Evolutionary conservation across 176 grass and related monocot genomes (phyloP), one percentile per base, ranked within the genome.

Genomic region (Oryza australiensis): DNA sequence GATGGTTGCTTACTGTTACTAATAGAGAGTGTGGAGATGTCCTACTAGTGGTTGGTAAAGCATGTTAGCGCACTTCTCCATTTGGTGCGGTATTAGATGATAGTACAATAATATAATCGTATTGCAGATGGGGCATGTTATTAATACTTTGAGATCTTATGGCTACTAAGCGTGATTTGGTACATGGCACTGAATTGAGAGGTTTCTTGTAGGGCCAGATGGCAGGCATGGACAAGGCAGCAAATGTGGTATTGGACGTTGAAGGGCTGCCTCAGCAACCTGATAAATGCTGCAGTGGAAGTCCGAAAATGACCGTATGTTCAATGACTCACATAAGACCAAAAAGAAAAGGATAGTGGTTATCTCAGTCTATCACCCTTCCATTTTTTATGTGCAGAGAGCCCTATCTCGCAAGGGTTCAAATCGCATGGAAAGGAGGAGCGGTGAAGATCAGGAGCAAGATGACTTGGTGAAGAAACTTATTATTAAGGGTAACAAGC

Each of bases 201-300:
- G 12, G 10, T 86, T 72, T 35, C n/a, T 84, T 83, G 28, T 70
- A 90, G 85, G 80, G 49, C 79, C 77, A 93, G 66, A 84, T 81
- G 28, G 81, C 12, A 77, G 62, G 64, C 74, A 99, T 99, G 96
- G 96, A 95, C 27, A 95, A 83, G 82, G 81, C 80, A n/a, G 76
- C 81, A 29, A 92, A 78, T 94, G 75, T 89, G 60, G 73, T 92
- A 70, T 79, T 99, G 79, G 93, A 99, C 84, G 92, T 99, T 62
- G 93, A 99, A 83, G 73, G 88, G 26, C 89, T 94, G 64, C 71
- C 85, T 88, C 93, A 90, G 38, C 82, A 79, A 64, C 66, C 79
- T 64, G 91, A 95, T 74, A 87, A 90, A 84, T 95, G 93, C 83
- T 99, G 96, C 91, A 83, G 87, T 38, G 96, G 93, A 75, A 99